phyloP scores from a whole-genome alignment of 2,329 filamentous ascomycete genomes.

The Curvularia spicifera region DNA sequence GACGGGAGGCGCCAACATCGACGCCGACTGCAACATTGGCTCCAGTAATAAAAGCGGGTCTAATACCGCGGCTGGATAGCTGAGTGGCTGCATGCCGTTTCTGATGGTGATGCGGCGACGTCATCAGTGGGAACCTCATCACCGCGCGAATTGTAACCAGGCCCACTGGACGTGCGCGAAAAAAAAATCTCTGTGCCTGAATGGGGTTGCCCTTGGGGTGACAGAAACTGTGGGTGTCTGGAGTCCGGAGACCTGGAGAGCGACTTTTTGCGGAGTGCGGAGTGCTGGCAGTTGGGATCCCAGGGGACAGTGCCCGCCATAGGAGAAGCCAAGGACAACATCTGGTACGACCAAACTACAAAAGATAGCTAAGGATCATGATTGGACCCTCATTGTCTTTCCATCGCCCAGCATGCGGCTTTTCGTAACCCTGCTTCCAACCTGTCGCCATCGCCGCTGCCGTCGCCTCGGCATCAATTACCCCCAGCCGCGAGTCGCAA shows the following conservation, averaged over 20 bases:
- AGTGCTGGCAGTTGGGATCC: slow-evolving; percentile 1
- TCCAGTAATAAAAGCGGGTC: slow-evolving; percentile 33
- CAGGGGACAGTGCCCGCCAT: not conserved
- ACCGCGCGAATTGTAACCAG: slow-evolving; percentile 10
- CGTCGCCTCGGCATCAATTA: slow-evolving; percentile 13
- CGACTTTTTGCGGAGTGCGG: slow-evolving; percentile 22
- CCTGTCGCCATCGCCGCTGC: not conserved
- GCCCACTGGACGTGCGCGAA: slow-evolving; percentile 7
- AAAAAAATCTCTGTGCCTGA: slow-evolving; percentile 11
- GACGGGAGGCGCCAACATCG: slow-evolving; percentile 16
- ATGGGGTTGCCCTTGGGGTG: slow-evolving; percentile 10
- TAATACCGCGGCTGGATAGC: slow-evolving; percentile 15
- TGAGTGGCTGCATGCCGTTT: slow-evolving; percentile 21
- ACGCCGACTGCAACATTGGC: slow-evolving; percentile 23
- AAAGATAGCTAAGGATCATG: not conserved
- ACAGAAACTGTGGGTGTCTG: slow-evolving; percentile 16
- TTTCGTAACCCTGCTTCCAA: not conserved
- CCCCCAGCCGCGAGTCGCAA: slow-evolving; percentile 21
- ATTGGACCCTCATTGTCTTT: not conserved
- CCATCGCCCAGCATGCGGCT: not conserved
- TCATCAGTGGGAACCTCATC: slow-evolving; percentile 18
- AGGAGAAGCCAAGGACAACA: not conserved
- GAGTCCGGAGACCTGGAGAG: slow-evolving; percentile 27
- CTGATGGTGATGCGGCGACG: slow-evolving; percentile 22
- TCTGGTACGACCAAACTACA: slow-evolving; percentile 6